Percentiles rank a stretch among this genome's conserved stretches.
Evolutionary conservation across 2,329 filamentous ascomycete species (phyloP).

Genomic region (Diaporthe aspalathi): DNA sequence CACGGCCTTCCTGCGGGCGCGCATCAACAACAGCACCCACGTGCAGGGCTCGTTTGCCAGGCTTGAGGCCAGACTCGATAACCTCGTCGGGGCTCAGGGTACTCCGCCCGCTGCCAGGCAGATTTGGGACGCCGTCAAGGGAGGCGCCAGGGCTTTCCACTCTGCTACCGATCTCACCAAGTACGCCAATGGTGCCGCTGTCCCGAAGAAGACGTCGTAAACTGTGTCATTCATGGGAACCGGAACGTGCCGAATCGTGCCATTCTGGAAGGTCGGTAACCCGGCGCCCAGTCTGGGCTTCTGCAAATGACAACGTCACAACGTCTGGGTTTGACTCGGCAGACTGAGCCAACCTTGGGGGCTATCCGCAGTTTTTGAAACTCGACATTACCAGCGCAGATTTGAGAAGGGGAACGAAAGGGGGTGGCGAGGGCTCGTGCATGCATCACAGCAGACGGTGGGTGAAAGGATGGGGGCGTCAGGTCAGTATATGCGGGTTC

Average conservation of each 20-base stretch:
- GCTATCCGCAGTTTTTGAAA: background rate
- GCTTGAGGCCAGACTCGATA: constrained; percentile 81
- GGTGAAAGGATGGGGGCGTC: background rate
- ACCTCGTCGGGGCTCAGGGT: constrained; percentile 85
- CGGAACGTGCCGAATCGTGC: background rate
- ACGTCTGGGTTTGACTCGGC: background rate
- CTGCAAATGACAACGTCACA: background rate
- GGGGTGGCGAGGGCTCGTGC: background rate
- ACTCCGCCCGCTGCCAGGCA: constrained; percentile 83
- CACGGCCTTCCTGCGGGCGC: constrained; percentile 90
- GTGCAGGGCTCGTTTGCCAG: constrained; percentile 85
- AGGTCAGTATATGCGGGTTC: background rate
- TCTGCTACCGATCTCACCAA: constrained; percentile 82
- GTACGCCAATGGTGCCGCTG: constrained; percentile 71
- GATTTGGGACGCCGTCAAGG: constrained; percentile 85
- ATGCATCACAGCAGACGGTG: background rate
- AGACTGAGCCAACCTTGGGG: background rate
- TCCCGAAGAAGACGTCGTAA: constrained; percentile 74
- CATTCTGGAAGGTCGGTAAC: too few species aligned
- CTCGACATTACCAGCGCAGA: background rate
- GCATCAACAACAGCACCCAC: constrained; percentile 90
- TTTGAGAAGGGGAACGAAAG: background rate
- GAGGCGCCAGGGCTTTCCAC: constrained; percentile 76
- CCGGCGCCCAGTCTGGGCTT: background rate
- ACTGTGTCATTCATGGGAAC: background rate